Evolutionary conservation across 345 rosid genomes (phyloP).

Genomic region (Euclidium syriacum): DNA sequence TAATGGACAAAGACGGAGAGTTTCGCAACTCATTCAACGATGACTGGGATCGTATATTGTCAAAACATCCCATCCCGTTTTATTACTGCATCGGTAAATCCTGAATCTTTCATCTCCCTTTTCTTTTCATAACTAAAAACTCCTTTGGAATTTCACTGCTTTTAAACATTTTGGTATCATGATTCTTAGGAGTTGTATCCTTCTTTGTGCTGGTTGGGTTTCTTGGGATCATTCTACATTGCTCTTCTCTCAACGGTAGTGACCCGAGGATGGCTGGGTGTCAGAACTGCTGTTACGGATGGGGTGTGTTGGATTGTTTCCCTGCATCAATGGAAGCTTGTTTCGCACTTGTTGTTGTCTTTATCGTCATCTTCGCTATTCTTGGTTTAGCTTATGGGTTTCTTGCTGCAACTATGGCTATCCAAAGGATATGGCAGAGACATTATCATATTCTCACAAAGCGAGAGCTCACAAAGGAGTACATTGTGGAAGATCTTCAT

Average conservation of each 20-base stretch:
- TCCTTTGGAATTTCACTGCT: not conserved
- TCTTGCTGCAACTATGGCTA: conserved; percentile 90
- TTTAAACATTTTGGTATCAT: not conserved
- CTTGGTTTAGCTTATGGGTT: conserved; percentile 92
- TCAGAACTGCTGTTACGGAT: conserved; percentile 95
- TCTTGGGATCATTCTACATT: conserved; percentile 80
- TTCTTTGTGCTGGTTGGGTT: conserved; percentile 91
- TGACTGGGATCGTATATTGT: conserved; percentile 88
- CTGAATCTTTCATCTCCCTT: not conserved
- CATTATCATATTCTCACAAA: conserved; percentile 93
- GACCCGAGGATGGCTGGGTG: conserved; percentile 93
- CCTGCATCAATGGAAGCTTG: conserved; percentile 98
- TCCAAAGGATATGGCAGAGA: conserved; percentile 94
- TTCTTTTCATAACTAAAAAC: not conserved
- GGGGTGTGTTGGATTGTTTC: conserved; percentile 95
- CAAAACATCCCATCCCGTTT: conserved; percentile 92
- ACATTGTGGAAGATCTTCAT: conserved; percentile 85
- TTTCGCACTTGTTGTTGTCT: conserved; percentile 74
- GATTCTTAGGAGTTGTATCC: conserved; percentile 60
- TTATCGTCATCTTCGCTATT: conserved; percentile 83
- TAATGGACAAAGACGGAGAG: conserved; percentile 91
- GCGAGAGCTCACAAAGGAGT: conserved; percentile 89
- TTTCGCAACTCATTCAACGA: conserved; percentile 89
- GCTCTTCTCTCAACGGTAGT: conserved; percentile 68
- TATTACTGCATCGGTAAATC: conserved; percentile 80